Evolutionary conservation across 306 rosid genomes (phyloP).

Genomic region (Malus orientalis): DNA sequence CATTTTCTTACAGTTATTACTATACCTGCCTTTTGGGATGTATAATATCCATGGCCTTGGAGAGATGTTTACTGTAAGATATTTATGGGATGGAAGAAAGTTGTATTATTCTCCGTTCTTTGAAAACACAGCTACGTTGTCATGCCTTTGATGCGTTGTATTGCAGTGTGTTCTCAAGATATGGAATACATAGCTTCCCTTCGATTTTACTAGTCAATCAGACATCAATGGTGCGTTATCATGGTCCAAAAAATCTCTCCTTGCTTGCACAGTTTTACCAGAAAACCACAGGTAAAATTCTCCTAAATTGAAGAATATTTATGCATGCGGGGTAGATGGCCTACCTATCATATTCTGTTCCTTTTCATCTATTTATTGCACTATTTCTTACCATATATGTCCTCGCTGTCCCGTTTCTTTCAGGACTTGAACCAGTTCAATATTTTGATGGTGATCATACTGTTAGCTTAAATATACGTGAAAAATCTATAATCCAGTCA

Average conservation of each 20-base stretch:
- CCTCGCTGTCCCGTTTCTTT: neutral
- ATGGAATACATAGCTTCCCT: constrained; percentile 70
- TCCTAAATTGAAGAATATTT: neutral
- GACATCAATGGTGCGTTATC: constrained; percentile 51
- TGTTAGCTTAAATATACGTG: constrained; percentile 13
- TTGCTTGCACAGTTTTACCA: constrained; percentile 50
- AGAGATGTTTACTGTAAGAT: neutral
- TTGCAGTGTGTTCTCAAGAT: constrained; percentile 60
- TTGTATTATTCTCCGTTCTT: neutral
- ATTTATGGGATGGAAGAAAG: neutral
- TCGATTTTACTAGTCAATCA: constrained; percentile 59
- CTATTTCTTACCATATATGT: neutral
- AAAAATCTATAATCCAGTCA: constrained; percentile 20
- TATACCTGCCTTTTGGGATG: too few species aligned
- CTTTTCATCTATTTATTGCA: neutral
- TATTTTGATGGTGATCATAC: constrained; percentile 4
- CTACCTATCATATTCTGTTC: neutral
- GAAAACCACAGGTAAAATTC: constrained; percentile 51
- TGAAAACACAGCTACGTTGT: neutral
- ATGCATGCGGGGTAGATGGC: too few species aligned
- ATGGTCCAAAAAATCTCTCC: constrained; percentile 37
- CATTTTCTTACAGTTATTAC: neutral
- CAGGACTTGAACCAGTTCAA: constrained; percentile 50
- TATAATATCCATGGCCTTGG: too few species aligned
- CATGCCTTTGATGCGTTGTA: constrained; percentile 1